These are phyloP conservation scores for Adansonia madagascariensis DNA, from an alignment of 441 rosid species.

Conservation along the genomic window DNA sequence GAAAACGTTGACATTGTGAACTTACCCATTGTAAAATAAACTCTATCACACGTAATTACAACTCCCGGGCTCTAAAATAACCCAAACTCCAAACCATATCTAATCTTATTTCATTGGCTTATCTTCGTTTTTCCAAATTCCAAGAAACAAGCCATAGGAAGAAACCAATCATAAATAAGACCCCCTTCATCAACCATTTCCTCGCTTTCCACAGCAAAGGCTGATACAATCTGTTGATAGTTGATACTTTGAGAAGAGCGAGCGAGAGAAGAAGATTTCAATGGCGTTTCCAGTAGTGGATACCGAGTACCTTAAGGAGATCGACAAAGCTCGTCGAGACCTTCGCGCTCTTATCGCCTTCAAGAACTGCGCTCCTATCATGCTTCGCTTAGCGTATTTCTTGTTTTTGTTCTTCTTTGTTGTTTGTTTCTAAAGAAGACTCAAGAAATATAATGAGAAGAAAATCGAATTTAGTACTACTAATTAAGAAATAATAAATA, in stretches of 20 bases:
- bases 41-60: constrained; percentile 24
- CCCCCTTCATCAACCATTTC: constrained; percentile 6
- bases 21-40: neutral
- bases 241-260: neutral
- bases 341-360: constrained; percentile 84
- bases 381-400: constrained; percentile 89
- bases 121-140: constrained; percentile 28
- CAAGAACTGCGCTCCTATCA: constrained; percentile 92
- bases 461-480: neutral
- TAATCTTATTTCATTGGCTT: constrained; percentile 32
- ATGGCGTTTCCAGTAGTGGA: constrained; percentile 83
- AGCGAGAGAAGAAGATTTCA: constrained; percentile 11
- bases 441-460: neutral
- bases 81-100: constrained; percentile 21
- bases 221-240: neutral
- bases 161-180: neutral
- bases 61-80: neutral
- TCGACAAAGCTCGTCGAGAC: constrained; percentile 91
- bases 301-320: constrained; percentile 76
- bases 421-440: constrained; percentile 13
- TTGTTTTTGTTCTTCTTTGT: neutral
- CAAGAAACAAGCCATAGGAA: neutral
- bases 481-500: neutral
- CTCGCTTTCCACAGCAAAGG: neutral
- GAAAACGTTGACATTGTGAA: neutral